These are phyloP conservation scores for Alnus rubra DNA, from an alignment of 306 rosid species.

Conservation along the genomic window DNA sequence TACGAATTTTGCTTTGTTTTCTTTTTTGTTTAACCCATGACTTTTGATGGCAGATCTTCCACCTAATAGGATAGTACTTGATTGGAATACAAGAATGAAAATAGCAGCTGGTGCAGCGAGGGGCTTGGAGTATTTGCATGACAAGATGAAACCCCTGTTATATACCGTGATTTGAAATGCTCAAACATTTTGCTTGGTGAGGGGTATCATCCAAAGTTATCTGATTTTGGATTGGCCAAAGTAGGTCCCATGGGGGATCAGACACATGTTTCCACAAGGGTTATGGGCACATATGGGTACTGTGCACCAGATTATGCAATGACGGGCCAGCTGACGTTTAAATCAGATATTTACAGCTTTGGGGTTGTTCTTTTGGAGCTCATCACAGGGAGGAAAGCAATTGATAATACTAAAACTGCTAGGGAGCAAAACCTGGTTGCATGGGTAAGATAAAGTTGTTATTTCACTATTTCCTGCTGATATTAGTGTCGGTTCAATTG, in stretches of 20 bases:
- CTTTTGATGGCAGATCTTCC: slow-evolving; percentile 45
- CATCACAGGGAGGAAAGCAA: slow-evolving; percentile 74
- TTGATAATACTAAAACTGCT: slow-evolving; percentile 44
- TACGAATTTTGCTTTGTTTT: neutral
- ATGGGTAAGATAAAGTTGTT: slow-evolving; percentile 62
- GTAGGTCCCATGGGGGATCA: slow-evolving; percentile 76
- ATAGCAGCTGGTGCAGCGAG: slow-evolving; percentile 79
- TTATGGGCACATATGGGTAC: slow-evolving; percentile 89
- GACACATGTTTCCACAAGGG: slow-evolving; percentile 73
- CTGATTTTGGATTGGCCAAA: slow-evolving; percentile 92
- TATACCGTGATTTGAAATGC: slow-evolving; percentile 85
- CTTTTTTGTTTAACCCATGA: neutral
- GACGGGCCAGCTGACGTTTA: slow-evolving; percentile 83
- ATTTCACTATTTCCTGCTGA: slow-evolving; percentile 4
- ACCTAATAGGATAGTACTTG: slow-evolving; percentile 48
- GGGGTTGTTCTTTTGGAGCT: slow-evolving; percentile 97
- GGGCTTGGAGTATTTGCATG: slow-evolving; percentile 88
- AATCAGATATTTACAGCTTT: slow-evolving; percentile 87
- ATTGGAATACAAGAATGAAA: slow-evolving; percentile 86
- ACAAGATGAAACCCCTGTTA: slow-evolving; percentile 66
- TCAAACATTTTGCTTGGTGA: slow-evolving; percentile 82
- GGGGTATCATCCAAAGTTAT: slow-evolving; percentile 73
- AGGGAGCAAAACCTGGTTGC: slow-evolving; percentile 71
- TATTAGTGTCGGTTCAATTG: slow-evolving; percentile 8
- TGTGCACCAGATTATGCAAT: slow-evolving; percentile 83